Conservation (phyloP, 495 filamentous ascomycete genomes). For the Hypoxylon fragiforme region DNA sequence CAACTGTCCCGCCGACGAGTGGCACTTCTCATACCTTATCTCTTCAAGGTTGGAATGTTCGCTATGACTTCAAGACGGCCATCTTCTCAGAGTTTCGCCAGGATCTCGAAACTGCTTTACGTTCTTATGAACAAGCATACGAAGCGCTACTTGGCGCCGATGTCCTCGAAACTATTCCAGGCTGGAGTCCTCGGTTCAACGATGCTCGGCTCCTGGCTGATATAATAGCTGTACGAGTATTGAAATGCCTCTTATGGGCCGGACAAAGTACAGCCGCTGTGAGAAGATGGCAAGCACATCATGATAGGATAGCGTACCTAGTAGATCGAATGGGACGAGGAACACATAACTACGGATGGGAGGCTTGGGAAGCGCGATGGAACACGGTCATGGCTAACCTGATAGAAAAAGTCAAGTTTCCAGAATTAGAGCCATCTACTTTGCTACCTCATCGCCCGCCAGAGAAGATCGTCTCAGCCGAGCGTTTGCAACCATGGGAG, state of each 20-base stretch:
- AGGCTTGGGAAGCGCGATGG: slow-evolving; percentile 87
- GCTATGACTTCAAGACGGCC: slow-evolving; percentile 91
- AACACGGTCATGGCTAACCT: slow-evolving; percentile 77
- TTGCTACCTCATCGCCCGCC: slow-evolving; percentile 57
- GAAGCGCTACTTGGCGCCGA: slow-evolving; percentile 77
- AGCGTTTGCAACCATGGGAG: slow-evolving; percentile 75
- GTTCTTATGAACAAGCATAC: slow-evolving; percentile 83
- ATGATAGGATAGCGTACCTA: slow-evolving; percentile 68
- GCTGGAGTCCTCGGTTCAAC: slow-evolving; percentile 84
- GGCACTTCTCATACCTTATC: slow-evolving; percentile 82
- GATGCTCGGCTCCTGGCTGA: slow-evolving; percentile 83
- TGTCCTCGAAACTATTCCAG: slow-evolving; percentile 82
- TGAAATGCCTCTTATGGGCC: slow-evolving; percentile 78
- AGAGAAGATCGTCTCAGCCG: slow-evolving; percentile 69
- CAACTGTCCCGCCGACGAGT: slow-evolving; percentile 79
- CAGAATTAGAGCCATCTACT: slow-evolving; percentile 45
- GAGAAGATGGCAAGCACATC: slow-evolving; percentile 74
- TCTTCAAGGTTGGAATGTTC: slow-evolving; percentile 83
- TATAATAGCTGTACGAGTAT: slow-evolving; percentile 71
- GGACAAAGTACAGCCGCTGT: slow-evolving; percentile 74
- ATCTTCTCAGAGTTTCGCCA: slow-evolving; percentile 87
- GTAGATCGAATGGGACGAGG: slow-evolving; percentile 82
- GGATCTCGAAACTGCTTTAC: slow-evolving; percentile 81
- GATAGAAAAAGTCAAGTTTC: slow-evolving; percentile 63
- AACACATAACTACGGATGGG: slow-evolving; percentile 80